Evolutionary conservation across 2,329 filamentous ascomycete species (phyloP).

Genomic region (Botrytis hyacinthi): DNA sequence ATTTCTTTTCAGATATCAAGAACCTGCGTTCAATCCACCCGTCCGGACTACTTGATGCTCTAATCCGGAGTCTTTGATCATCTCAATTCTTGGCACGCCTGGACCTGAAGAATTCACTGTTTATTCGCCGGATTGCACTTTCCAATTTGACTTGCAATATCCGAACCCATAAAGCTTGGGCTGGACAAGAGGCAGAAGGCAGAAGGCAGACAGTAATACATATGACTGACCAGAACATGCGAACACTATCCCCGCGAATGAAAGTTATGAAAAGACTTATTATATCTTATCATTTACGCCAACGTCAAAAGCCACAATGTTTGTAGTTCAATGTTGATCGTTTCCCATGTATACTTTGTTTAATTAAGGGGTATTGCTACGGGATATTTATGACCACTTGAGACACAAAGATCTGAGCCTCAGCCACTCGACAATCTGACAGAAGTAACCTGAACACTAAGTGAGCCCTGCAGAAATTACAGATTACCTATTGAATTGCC

Average conservation of each 20-base stretch:
- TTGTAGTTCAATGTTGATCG: not conserved
- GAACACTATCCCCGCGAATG: conserved; percentile 2
- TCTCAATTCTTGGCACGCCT: not conserved
- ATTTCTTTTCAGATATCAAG: not conserved
- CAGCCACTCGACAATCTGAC: conserved; percentile 19
- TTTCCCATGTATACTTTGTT: not conserved
- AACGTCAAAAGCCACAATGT: not conserved
- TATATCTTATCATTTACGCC: not conserved
- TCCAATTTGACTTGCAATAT: not conserved
- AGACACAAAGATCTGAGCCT: conserved; percentile 14
- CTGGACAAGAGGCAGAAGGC: not conserved
- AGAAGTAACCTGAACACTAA: conserved; percentile 13
- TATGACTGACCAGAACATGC: conserved; percentile 7
- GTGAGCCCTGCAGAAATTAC: not conserved
- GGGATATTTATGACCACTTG: conserved; percentile 6
- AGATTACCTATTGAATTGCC: not conserved
- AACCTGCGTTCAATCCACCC: not conserved
- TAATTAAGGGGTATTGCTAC: conserved; percentile 19
- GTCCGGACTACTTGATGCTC: not conserved
- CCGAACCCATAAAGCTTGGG: not conserved
- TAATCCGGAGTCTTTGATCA: not conserved
- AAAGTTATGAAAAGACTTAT: not conserved
- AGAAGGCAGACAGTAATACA: not conserved
- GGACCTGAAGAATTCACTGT: not conserved
- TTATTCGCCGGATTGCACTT: not conserved